Conservation (phyloP, 2,329 filamentous ascomycete genomes). For the Fusarium caatingaense region DNA sequence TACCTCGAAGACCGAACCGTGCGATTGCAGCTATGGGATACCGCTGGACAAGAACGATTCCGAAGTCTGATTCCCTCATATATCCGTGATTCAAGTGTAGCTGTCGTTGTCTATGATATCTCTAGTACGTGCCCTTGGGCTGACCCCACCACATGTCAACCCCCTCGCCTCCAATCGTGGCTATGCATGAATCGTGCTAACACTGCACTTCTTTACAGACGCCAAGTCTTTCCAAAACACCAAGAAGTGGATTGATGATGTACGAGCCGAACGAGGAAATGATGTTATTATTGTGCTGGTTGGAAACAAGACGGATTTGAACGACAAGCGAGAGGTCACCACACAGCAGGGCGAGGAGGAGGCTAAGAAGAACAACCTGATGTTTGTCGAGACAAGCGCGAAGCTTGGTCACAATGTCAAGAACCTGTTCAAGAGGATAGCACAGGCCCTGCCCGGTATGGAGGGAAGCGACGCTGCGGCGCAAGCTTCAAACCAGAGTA, state of each 20-base stretch:
- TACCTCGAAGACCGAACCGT: constrained; percentile 99
- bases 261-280: constrained; percentile 94
- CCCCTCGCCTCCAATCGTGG: constrained; percentile 17
- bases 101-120: constrained; percentile 98
- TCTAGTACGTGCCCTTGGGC: constrained; percentile 69
- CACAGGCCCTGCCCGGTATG: constrained; percentile 97
- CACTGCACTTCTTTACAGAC: constrained; percentile 60
- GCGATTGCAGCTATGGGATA: constrained; percentile 97
- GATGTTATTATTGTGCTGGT: constrained; percentile 99
- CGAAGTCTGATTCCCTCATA: constrained; percentile 97
- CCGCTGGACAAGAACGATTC: constrained; percentile 96
- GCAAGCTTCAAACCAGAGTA: constrained; percentile 81
- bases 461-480: constrained; percentile 86
- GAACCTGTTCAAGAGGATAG: constrained; percentile 96
- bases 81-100: constrained; percentile 97
- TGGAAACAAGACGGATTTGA: constrained; percentile 98
- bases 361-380: constrained; percentile 95
- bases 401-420: constrained; percentile 99
- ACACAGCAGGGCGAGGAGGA: constrained; percentile 97
- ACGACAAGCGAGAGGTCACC: constrained; percentile 97
- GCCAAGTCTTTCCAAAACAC: constrained; percentile 99
- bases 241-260: constrained; percentile 99
- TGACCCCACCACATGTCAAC: constrained; percentile 36
- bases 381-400: constrained; percentile 99
- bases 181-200: constrained; percentile 38